Percentiles rank a stretch among this genome's conserved stretches.
These are phyloP conservation scores for Solanum ossicruentum DNA, from an alignment of 257 asterid genomes.

Conservation along the genomic window DNA sequence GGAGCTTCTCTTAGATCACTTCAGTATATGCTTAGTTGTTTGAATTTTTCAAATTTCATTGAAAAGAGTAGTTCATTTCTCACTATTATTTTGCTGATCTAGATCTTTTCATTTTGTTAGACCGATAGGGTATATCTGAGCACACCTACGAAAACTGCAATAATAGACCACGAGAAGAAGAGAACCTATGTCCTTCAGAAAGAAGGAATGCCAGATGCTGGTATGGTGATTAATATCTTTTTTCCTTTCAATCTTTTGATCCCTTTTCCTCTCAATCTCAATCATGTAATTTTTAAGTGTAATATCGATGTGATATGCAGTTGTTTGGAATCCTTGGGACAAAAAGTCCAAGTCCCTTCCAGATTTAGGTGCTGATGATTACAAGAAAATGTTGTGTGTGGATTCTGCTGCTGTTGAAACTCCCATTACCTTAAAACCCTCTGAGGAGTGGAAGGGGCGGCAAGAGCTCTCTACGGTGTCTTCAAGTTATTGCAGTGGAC, in stretches of 20 bases:
- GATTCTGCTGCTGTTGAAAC: constrained; percentile 64
- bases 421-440: constrained; percentile 47
- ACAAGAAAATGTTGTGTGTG: constrained; percentile 52
- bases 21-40: neutral
- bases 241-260: neutral
- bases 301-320: constrained; percentile 23
- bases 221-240: constrained; percentile 10
- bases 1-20: neutral
- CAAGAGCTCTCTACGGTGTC: constrained; percentile 69
- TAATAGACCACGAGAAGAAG: constrained; percentile 85
- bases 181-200: constrained; percentile 65
- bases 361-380: constrained; percentile 62
- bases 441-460: constrained; percentile 75
- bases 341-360: constrained; percentile 68
- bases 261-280: neutral
- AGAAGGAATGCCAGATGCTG: constrained; percentile 86
- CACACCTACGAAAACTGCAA: constrained; percentile 74
- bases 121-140: constrained; percentile 68
- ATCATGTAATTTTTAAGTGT: neutral
- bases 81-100: neutral
- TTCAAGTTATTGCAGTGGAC: constrained; percentile 89
- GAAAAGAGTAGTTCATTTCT: neutral
- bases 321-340: constrained; percentile 93
- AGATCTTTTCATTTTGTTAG: constrained; percentile 13
- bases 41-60: neutral